Evolutionary conservation across 257 asterid genomes (phyloP).

Genomic region (Penstemon davidsonii): DNA sequence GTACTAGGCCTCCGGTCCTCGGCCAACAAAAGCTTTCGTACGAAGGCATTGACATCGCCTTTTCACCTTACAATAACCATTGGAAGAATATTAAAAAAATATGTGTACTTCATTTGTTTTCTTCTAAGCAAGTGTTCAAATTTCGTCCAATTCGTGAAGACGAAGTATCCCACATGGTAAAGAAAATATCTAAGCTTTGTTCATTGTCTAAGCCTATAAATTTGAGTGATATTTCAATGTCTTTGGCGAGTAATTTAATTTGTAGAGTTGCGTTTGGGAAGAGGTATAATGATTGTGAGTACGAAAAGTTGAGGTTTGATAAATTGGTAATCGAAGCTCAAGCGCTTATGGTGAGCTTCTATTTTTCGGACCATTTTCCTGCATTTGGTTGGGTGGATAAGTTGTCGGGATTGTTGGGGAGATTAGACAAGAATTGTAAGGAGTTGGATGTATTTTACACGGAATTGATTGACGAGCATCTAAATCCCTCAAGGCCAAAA

Average conservation of each 20-base stretch:
- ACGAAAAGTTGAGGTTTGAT: conserved; percentile 32
- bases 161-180: conserved; percentile 28
- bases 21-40: conserved; percentile 42
- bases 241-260: conserved; percentile 36
- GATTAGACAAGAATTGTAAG: conserved; percentile 23
- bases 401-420: conserved; percentile 23
- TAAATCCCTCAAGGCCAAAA: background rate
- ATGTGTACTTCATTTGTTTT: conserved; percentile 30
- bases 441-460: conserved; percentile 39
- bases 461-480: conserved; percentile 44
- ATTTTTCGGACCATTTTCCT: conserved; percentile 38
- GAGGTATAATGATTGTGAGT: conserved; percentile 36
- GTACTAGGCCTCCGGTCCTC: conserved; percentile 30
- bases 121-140: conserved; percentile 31
- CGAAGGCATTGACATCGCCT: conserved; percentile 38
- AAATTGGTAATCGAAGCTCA: conserved; percentile 37
- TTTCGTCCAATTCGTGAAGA: conserved; percentile 33
- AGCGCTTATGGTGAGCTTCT: conserved; percentile 39
- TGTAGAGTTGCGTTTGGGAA: conserved; percentile 44
- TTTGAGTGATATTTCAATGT: conserved; percentile 30
- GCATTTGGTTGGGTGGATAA: conserved; percentile 39
- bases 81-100: conserved; percentile 32
- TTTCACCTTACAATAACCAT: conserved; percentile 31
- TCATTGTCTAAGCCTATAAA: background rate
- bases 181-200: background rate